A percentile compares a stretch with the other conserved stretches of the same genome.
Evolutionary conservation across 768 basidiomycete genomes (phyloP).

Genomic region (Russula virescens): DNA sequence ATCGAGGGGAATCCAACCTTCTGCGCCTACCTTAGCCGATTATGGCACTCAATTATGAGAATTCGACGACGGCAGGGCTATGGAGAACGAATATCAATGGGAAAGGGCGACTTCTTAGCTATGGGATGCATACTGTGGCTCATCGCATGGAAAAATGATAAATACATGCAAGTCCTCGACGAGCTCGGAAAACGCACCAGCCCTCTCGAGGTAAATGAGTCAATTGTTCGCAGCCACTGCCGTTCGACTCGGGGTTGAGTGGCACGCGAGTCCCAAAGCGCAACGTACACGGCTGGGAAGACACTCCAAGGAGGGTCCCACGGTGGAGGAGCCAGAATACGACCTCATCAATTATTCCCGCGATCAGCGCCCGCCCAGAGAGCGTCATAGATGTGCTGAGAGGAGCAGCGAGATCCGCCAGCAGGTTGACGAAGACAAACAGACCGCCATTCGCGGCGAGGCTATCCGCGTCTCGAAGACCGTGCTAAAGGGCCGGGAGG

Average conservation of each 20-base stretch:
- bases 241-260: not conserved
- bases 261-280: not conserved
- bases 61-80: too few relatives aligned
- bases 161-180: not conserved
- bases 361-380: constrained; percentile 2
- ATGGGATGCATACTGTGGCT: not conserved
- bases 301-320: constrained; percentile 1
- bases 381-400: not conserved
- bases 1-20: too few relatives aligned
- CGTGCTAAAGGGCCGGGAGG: not conserved
- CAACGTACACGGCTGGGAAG: not conserved
- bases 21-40: too few relatives aligned
- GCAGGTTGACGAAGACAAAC: not conserved
- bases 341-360: not conserved
- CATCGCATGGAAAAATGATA: not conserved
- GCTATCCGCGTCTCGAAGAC: not conserved
- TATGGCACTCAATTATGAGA: too few relatives aligned
- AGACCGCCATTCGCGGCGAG: constrained; percentile 8
- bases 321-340: not conserved
- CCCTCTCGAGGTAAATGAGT: not conserved
- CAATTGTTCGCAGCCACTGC: too few relatives aligned
- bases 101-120: too few relatives aligned
- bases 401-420: constrained; percentile 1
- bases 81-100: too few relatives aligned
- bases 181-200: not conserved